Evolutionary conservation across 2,329 filamentous ascomycete genomes (phyloP).

Genomic region (Botrytis cinerea): DNA sequence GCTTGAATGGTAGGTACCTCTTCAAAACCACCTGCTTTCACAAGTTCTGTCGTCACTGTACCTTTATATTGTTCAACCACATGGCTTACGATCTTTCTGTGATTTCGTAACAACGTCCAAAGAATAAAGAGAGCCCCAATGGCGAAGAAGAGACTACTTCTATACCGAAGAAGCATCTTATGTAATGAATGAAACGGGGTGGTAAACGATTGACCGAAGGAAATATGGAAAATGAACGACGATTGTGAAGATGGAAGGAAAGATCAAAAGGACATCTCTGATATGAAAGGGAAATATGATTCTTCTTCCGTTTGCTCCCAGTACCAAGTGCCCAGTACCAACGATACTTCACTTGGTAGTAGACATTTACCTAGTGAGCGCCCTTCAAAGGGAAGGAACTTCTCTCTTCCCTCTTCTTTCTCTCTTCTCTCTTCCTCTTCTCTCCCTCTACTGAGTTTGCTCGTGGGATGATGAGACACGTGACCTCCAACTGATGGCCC

Average conservation of each 20-base stretch:
- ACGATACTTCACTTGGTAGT: no score
- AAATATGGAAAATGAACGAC: background rate
- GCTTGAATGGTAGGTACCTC: background rate
- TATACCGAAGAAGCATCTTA: conserved; percentile 19
- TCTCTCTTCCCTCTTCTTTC: background rate
- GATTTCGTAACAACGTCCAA: conserved; percentile 17
- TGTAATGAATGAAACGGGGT: background rate
- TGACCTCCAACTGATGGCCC: background rate
- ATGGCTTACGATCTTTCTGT: conserved; percentile 5
- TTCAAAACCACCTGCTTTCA: background rate
- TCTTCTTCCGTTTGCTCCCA: background rate
- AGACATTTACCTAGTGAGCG: background rate
- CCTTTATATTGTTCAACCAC: conserved; percentile 17
- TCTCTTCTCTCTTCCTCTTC: background rate
- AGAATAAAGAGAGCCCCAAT: background rate
- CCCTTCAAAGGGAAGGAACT: background rate
- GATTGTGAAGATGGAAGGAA: background rate
- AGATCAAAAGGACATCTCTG: background rate
- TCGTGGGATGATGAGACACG: background rate
- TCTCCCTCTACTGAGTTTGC: background rate
- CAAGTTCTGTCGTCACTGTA: background rate
- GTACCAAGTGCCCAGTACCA: background rate
- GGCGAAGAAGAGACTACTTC: conserved; percentile 15
- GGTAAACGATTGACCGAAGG: background rate
- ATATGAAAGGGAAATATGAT: background rate